A percentile compares a stretch with the other conserved stretches of the same genome.
These are phyloP conservation scores for Selaginella moellendorffii DNA, from an alignment of 75 land plant species.

Conservation along the genomic window DNA sequence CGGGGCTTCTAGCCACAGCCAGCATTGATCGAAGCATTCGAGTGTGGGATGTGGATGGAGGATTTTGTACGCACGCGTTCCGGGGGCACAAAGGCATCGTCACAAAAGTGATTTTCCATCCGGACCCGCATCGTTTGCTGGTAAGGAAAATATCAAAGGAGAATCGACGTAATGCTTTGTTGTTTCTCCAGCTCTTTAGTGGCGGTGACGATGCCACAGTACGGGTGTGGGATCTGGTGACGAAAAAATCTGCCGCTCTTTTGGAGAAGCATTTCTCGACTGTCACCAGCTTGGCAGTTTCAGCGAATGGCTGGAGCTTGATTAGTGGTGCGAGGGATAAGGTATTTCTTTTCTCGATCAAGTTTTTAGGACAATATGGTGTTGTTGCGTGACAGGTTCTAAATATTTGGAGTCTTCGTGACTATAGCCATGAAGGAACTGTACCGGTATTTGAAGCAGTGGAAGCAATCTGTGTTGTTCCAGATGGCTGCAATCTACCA, in stretches of 20 bases:
- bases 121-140: constrained; percentile 42
- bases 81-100: constrained; percentile 79
- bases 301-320: constrained; percentile 57
- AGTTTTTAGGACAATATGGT: too few relatives aligned
- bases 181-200: constrained; percentile 53
- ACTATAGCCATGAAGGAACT: constrained; percentile 42
- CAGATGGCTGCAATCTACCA: constrained; percentile 26
- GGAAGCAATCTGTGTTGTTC: constrained; percentile 56
- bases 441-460: constrained; percentile 71
- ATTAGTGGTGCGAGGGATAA: constrained; percentile 81
- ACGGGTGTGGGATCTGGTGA: constrained; percentile 68
- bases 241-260: constrained; percentile 51
- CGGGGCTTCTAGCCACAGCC: constrained; percentile 81
- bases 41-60: constrained; percentile 92
- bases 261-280: constrained; percentile 65
- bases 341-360: constrained; percentile 22
- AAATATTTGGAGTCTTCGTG: constrained; percentile 67
- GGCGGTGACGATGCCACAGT: constrained; percentile 90
- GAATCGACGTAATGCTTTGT: not conserved
- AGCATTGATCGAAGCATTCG: constrained; percentile 77
- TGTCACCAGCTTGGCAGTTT: constrained; percentile 70
- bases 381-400: constrained; percentile 47
- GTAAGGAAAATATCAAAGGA: constrained; percentile 27
- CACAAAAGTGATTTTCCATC: constrained; percentile 58
- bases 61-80: constrained; percentile 85